Percentiles rank a stretch among this genome's conserved stretches.
phyloP scores from a whole-genome alignment of 768 basidiomycete genomes.

The Atractiella rhizophila region DNA sequence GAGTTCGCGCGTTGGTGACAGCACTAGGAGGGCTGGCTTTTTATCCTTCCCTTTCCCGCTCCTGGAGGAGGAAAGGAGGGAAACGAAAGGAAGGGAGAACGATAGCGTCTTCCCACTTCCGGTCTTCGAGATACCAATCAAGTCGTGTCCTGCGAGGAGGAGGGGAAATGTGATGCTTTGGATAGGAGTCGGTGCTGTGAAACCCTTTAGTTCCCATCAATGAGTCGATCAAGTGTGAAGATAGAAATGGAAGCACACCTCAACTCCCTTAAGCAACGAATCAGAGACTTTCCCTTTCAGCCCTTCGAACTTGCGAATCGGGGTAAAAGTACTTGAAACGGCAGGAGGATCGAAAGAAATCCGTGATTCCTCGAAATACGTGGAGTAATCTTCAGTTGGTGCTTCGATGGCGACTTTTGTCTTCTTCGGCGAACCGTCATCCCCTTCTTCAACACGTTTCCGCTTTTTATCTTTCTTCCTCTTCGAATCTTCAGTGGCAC shows the following conservation, averaged over 20 bases:
- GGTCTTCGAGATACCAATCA: constrained; percentile 89
- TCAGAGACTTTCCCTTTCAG: too few relatives aligned
- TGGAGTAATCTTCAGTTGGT: too few relatives aligned
- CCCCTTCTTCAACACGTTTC: constrained; percentile 28
- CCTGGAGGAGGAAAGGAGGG: constrained; percentile 22
- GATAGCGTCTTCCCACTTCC: constrained; percentile 81
- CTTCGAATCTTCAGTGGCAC: constrained; percentile 34
- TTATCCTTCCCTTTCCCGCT: constrained; percentile 17
- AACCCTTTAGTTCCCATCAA: not conserved
- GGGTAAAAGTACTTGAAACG: too few relatives aligned
- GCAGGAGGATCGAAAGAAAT: too few relatives aligned
- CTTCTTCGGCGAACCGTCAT: constrained; percentile 41
- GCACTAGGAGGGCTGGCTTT: constrained; percentile 12
- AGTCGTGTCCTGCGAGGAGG: constrained; percentile 26
- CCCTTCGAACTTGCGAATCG: too few relatives aligned
- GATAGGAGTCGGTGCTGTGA: not conserved
- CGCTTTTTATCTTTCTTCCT: constrained; percentile 48
- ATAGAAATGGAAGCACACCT: constrained; percentile 8
- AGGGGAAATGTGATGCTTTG: constrained; percentile 2
- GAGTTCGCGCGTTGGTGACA: constrained; percentile 65
- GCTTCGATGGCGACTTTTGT: not conserved
- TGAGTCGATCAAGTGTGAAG: constrained; percentile 5
- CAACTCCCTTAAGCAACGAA: too few relatives aligned
- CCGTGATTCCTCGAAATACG: too few relatives aligned
- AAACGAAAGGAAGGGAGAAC: constrained; percentile 79